These are phyloP conservation scores for Immersiporthe knoxdaviesiana DNA, from an alignment of 2,329 filamentous ascomycete genomes.

Conservation along the genomic window DNA sequence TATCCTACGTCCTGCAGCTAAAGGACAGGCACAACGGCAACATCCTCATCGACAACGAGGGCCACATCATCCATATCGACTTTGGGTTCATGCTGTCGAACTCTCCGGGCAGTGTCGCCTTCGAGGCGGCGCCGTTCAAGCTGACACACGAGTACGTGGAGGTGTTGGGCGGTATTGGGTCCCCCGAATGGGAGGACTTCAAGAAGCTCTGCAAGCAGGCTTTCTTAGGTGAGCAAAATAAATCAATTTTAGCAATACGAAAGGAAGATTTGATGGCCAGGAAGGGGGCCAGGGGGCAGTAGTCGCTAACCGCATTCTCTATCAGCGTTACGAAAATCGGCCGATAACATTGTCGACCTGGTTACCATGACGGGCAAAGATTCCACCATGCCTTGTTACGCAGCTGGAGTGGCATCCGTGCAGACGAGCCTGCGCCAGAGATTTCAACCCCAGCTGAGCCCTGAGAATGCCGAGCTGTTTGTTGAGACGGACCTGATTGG, in stretches of 20 bases:
- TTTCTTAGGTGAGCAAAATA: slow-evolving; percentile 66
- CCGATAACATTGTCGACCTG: slow-evolving; percentile 79
- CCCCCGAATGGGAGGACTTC: slow-evolving; percentile 73
- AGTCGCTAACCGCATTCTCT: slow-evolving; percentile 28
- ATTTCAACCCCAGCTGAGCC: slow-evolving; percentile 81
- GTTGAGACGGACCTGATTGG: slow-evolving; percentile 78
- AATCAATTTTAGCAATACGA: too few relatives aligned
- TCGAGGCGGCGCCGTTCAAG: slow-evolving; percentile 87
- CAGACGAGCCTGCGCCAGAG: slow-evolving; percentile 71
- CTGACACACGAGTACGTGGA: slow-evolving; percentile 83
- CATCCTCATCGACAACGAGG: slow-evolving; percentile 81
- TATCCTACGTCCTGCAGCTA: slow-evolving; percentile 80
- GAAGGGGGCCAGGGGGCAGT: too few relatives aligned
- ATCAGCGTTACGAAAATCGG: slow-evolving; percentile 72
- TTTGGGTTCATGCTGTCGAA: slow-evolving; percentile 92
- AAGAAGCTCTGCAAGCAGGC: slow-evolving; percentile 81
- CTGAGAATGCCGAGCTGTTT: slow-evolving; percentile 79
- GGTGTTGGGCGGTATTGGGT: slow-evolving; percentile 74
- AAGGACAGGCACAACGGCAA: slow-evolving; percentile 89
- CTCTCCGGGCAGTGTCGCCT: slow-evolving; percentile 80
- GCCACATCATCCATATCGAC: slow-evolving; percentile 86
- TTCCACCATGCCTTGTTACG: slow-evolving; percentile 84
- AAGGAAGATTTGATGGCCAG: neutral
- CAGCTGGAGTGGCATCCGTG: slow-evolving; percentile 71
- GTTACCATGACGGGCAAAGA: slow-evolving; percentile 84